These are phyloP conservation scores for Hypomontagnella monticulosa DNA, from an alignment of 495 filamentous ascomycete genomes.

Conservation along the genomic window DNA sequence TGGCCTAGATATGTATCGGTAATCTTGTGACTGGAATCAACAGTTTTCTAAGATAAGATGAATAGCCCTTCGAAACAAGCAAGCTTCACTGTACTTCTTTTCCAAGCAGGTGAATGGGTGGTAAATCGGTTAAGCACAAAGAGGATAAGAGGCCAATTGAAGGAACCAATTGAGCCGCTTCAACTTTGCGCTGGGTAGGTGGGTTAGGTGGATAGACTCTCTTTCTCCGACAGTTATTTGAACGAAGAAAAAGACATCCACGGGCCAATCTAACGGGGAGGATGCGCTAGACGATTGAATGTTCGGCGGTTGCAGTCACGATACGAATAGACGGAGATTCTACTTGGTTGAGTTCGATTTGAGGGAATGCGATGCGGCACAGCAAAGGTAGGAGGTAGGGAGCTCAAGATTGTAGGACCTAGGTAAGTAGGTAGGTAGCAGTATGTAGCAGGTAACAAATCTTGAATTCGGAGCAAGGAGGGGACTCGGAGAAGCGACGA, in stretches of 20 bases:
- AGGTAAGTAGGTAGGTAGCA: background rate
- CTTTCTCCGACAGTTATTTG: slow-evolving; percentile 32
- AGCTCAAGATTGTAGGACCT: slow-evolving; percentile 11
- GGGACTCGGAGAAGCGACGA: slow-evolving; percentile 18
- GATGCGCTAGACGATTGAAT: slow-evolving; percentile 23
- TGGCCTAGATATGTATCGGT: background rate
- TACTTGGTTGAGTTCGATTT: slow-evolving; percentile 20
- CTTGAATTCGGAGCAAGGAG: slow-evolving; percentile 19
- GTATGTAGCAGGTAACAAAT: too few species aligned
- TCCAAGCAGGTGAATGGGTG: slow-evolving; percentile 12
- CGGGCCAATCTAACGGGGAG: slow-evolving; percentile 1
- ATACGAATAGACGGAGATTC: background rate
- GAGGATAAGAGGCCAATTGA: slow-evolving; percentile 28
- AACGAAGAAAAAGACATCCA: slow-evolving; percentile 18
- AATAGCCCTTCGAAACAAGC: slow-evolving; percentile 10
- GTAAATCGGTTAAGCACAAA: slow-evolving; percentile 28
- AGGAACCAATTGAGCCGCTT: slow-evolving; percentile 20
- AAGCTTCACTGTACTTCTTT: slow-evolving; percentile 30
- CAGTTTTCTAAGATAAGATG: slow-evolving; percentile 8
- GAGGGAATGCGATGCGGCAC: slow-evolving; percentile 18
- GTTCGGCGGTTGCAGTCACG: slow-evolving; percentile 17
- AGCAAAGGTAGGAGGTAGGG: slow-evolving; percentile 1
- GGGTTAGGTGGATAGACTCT: slow-evolving; percentile 8
- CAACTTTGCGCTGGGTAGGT: slow-evolving; percentile 20
- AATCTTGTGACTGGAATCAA: slow-evolving; percentile 11